Percentiles rank a stretch among this genome's conserved stretches.
phyloP scores from a whole-genome alignment of 768 basidiomycete species.

The Leccinellum rugosiceps region DNA sequence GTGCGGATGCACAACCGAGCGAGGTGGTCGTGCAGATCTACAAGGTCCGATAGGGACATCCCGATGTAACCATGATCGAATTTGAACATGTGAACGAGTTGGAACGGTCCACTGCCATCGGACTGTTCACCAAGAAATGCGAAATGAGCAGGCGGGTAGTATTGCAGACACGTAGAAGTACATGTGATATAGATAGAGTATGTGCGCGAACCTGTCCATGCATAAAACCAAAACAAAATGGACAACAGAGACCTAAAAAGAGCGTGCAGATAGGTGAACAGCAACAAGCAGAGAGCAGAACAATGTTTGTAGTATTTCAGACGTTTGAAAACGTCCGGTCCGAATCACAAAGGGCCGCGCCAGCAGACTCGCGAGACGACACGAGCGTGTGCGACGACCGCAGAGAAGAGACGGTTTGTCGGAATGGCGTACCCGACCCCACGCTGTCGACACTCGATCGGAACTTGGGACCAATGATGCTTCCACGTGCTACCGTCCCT shows the following conservation, averaged over 20 bases:
- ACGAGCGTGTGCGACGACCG: slow-evolving; percentile 5
- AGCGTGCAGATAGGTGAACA: background rate
- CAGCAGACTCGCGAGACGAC: background rate
- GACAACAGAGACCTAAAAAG: background rate
- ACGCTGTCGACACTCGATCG: slow-evolving; percentile 14
- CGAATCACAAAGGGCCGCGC: background rate
- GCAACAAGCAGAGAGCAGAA: background rate
- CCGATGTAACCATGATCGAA: background rate
- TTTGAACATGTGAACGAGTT: background rate
- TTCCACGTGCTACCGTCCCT: slow-evolving; percentile 40
- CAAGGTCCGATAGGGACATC: slow-evolving; percentile 56
- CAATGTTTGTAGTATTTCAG: background rate
- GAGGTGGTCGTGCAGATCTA: slow-evolving; percentile 72
- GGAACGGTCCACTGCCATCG: background rate
- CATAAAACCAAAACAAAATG: background rate
- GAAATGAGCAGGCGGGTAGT: background rate
- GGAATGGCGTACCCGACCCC: slow-evolving; percentile 8
- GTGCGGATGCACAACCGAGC: slow-evolving; percentile 28
- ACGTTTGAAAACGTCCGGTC: slow-evolving; percentile 9
- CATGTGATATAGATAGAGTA: background rate
- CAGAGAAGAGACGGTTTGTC: background rate
- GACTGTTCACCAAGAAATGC: background rate
- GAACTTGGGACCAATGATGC: slow-evolving; percentile 20
- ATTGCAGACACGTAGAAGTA: slow-evolving; percentile 12
- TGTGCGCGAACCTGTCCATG: slow-evolving; percentile 2